Evolutionary conservation across 2,329 filamentous ascomycete species (phyloP).

Genomic region (Verticillium tricorpus): DNA sequence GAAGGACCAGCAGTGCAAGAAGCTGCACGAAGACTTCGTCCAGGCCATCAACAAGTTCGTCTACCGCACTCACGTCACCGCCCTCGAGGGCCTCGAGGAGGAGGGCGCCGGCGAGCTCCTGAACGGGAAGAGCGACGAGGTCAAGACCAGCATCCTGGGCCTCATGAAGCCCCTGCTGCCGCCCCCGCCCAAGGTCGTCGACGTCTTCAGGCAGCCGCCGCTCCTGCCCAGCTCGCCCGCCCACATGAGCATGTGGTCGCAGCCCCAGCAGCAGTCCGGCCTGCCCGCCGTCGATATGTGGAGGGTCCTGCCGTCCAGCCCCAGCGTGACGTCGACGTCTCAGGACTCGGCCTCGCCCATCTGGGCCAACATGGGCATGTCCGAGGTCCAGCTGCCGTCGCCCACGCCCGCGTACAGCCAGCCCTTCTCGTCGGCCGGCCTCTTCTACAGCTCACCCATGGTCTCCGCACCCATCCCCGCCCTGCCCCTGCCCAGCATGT

Average conservation of each 20-base stretch:
- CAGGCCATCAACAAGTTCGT: slow-evolving; percentile 98
- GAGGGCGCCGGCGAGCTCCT: slow-evolving; percentile 92
- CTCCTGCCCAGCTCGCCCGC: slow-evolving; percentile 79
- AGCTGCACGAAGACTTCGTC: slow-evolving; percentile 93
- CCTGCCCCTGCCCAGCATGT: slow-evolving; percentile 80
- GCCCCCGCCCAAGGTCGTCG: slow-evolving; percentile 80
- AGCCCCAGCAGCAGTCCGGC: slow-evolving; percentile 54
- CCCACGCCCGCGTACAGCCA: slow-evolving; percentile 77
- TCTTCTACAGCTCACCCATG: slow-evolving; percentile 78
- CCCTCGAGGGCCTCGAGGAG: slow-evolving; percentile 93
- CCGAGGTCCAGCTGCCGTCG: slow-evolving; percentile 70
- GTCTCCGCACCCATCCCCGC: slow-evolving; percentile 69
- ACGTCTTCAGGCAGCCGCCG: slow-evolving; percentile 81
- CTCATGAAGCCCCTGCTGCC: slow-evolving; percentile 86
- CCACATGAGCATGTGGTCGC: slow-evolving; percentile 70
- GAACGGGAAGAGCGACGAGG: slow-evolving; percentile 85
- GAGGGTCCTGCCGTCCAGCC: slow-evolving; percentile 87
- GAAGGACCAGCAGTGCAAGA: slow-evolving; percentile 94
- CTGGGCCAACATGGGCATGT: slow-evolving; percentile 76
- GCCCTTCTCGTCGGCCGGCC: slow-evolving; percentile 66
- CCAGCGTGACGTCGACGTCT: slow-evolving; percentile 67
- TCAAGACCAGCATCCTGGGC: slow-evolving; percentile 79
- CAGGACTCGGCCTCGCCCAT: slow-evolving; percentile 67
- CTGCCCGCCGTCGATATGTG: slow-evolving; percentile 77
- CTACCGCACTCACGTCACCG: slow-evolving; percentile 81